Evolutionary conservation across 371 early-diverging fungal genomes (phyloP).

Genomic region (Mucor racemosus): DNA sequence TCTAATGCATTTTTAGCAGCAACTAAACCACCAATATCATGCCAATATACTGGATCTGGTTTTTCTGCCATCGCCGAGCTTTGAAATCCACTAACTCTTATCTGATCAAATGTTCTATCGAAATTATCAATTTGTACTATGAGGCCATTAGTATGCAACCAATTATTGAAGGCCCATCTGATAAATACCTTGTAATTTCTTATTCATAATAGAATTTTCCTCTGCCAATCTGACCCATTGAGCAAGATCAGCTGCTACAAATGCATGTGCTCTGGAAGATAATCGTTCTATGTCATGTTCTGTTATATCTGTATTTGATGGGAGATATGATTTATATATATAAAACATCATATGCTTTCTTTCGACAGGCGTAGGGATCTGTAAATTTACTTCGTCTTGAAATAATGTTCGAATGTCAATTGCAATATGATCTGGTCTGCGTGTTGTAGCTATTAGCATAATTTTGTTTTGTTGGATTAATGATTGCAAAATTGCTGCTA

Average conservation of each 20-base stretch:
- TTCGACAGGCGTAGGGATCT: conserved; percentile 62
- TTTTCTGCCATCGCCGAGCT: conserved; percentile 49
- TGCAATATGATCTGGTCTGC: conserved; percentile 10
- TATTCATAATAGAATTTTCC: conserved; percentile 23
- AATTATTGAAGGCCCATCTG: not conserved
- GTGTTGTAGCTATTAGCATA: conserved; percentile 21
- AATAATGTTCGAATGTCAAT: conserved; percentile 5
- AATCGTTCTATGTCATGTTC: conserved; percentile 27
- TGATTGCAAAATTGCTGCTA: conserved; percentile 5
- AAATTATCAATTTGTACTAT: conserved; percentile 33
- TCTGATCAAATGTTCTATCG: conserved; percentile 31
- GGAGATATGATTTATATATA: conserved; percentile 13
- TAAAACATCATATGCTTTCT: conserved; percentile 45
- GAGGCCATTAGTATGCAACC: not conserved
- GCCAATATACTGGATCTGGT: conserved; percentile 72
- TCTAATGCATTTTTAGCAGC: conserved; percentile 83
- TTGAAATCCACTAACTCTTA: conserved; percentile 46
- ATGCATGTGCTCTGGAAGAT: conserved; percentile 57
- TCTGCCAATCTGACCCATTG: conserved; percentile 56
- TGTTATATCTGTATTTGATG: not conserved
- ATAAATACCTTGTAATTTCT: conserved; percentile 16
- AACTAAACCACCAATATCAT: conserved; percentile 94
- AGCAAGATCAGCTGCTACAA: conserved; percentile 61
- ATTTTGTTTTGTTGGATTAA: not conserved
- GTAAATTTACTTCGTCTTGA: conserved; percentile 34